Evolutionary conservation across 306 rosid species (phyloP).

Genomic region (Coriaria nepalensis): DNA sequence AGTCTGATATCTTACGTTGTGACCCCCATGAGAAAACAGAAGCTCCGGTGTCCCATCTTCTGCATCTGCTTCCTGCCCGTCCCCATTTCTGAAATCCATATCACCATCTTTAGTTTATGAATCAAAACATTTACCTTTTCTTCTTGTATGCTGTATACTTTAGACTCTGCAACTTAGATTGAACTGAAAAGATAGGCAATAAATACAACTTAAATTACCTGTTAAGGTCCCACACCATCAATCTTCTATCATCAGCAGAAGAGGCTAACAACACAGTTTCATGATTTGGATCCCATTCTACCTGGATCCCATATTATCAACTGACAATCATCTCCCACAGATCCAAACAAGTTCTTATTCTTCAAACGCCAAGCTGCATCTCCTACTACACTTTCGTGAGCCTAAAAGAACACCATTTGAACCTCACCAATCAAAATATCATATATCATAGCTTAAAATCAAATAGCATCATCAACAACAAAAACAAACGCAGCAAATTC

Average conservation of each 20-base stretch:
- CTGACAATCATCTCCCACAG: constrained; percentile 78
- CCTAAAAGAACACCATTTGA: constrained; percentile 21
- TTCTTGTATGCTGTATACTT: too few relatives aligned
- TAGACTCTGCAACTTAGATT: too few relatives aligned
- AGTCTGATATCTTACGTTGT: constrained; percentile 82
- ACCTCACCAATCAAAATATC: neutral
- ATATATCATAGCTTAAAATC: neutral
- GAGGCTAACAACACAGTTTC: constrained; percentile 78
- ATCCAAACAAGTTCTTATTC: constrained; percentile 66
- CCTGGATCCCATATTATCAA: constrained; percentile 90
- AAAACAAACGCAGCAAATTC: neutral
- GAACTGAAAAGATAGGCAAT: too few relatives aligned
- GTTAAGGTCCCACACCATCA: constrained; percentile 94
- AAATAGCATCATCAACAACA: neutral
- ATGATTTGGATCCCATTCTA: constrained; percentile 97
- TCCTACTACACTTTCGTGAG: constrained; percentile 54
- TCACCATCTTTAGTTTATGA: neutral
- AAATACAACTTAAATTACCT: constrained; percentile 27
- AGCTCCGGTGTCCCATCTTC: constrained; percentile 92
- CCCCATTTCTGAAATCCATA: constrained; percentile 50
- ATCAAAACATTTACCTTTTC: neutral
- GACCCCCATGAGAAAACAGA: constrained; percentile 80
- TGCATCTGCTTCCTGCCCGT: constrained; percentile 80
- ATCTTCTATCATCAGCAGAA: constrained; percentile 73
- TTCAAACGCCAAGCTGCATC: constrained; percentile 77